Evolutionary conservation across 2,329 filamentous ascomycete species (phyloP).

Genomic region (Trichoderma atroviride): DNA sequence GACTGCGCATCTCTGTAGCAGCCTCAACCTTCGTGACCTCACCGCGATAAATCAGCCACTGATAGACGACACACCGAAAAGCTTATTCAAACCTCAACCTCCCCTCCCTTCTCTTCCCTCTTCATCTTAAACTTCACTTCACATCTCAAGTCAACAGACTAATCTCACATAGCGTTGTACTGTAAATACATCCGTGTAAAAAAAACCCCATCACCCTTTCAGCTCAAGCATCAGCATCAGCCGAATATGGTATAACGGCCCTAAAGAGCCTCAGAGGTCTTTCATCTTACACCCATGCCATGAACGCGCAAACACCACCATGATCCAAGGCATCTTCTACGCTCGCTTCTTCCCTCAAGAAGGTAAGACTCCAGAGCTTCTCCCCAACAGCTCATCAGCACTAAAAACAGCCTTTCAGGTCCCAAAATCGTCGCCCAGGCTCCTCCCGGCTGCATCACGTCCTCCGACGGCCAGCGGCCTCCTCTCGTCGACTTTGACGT

Average conservation of each 20-base stretch:
- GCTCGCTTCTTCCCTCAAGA: conserved; percentile 68
- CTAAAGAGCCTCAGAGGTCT: background rate
- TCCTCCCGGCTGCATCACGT: conserved; percentile 63
- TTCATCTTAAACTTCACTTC: background rate
- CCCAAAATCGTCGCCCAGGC: conserved; percentile 66
- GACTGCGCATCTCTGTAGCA: background rate
- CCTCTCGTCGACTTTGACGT: conserved; percentile 84
- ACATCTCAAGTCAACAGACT: background rate
- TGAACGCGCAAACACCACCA: conserved; percentile 37
- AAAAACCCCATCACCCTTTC: background rate
- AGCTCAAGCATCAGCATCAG: background rate
- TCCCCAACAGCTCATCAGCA: background rate
- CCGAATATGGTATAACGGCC: background rate
- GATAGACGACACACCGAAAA: background rate
- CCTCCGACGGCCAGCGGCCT: conserved; percentile 41
- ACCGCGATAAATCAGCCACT: background rate
- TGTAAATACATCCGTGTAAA: background rate
- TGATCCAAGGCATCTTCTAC: conserved; percentile 74
- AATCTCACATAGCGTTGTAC: background rate
- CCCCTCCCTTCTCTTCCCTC: background rate
- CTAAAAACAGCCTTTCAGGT: conserved; percentile 42
- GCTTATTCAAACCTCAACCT: background rate
- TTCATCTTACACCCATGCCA: background rate
- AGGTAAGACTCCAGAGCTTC: conserved; percentile 47
- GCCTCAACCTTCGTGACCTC: background rate